A percentile compares a stretch with the other conserved stretches of the same genome.
phyloP scores from a whole-genome alignment of 2,329 filamentous ascomycete genomes.

The Drechslerella stenobrocha region DNA sequence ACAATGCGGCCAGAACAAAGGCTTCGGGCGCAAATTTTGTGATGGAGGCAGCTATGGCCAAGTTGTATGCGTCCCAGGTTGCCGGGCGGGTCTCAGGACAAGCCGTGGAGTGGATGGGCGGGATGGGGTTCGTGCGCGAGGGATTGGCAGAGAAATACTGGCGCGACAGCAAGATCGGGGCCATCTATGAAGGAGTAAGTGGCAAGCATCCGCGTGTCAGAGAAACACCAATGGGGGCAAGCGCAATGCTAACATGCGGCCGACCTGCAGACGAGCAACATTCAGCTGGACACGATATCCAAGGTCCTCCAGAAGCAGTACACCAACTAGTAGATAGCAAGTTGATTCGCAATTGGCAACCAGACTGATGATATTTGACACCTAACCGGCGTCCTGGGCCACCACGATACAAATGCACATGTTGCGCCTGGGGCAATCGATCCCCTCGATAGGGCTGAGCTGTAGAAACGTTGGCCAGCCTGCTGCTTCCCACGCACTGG shows the following conservation, averaged over 20 bases:
- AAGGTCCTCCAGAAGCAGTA: constrained; percentile 72
- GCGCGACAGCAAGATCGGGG: constrained; percentile 96
- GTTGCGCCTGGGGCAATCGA: too few species aligned
- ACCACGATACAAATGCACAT: not conserved
- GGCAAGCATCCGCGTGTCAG: constrained; percentile 48
- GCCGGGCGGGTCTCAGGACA: constrained; percentile 81
- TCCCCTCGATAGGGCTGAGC: too few species aligned
- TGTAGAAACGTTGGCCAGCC: too few species aligned
- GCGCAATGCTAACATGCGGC: constrained; percentile 19
- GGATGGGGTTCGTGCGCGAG: constrained; percentile 97
- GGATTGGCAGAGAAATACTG: constrained; percentile 97
- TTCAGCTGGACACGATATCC: constrained; percentile 71
- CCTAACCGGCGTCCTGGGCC: not conserved
- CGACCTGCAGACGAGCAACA: constrained; percentile 61
- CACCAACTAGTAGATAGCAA: constrained; percentile 58
- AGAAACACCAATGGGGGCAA: constrained; percentile 48
- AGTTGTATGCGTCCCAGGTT: constrained; percentile 91
- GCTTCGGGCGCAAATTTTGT: constrained; percentile 90
- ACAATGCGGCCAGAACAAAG: constrained; percentile 96
- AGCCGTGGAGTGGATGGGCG: constrained; percentile 98
- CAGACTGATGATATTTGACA: not conserved
- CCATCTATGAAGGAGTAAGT: constrained; percentile 85
- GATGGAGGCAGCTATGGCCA: constrained; percentile 95
- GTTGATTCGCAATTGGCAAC: constrained; percentile 1
- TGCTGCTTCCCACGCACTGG: too few species aligned